Percentiles rank a stretch among this genome's conserved stretches.
These are phyloP conservation scores for Angomonas deanei DNA, from an alignment of 208 protist genomes.

Conservation along the genomic window DNA sequence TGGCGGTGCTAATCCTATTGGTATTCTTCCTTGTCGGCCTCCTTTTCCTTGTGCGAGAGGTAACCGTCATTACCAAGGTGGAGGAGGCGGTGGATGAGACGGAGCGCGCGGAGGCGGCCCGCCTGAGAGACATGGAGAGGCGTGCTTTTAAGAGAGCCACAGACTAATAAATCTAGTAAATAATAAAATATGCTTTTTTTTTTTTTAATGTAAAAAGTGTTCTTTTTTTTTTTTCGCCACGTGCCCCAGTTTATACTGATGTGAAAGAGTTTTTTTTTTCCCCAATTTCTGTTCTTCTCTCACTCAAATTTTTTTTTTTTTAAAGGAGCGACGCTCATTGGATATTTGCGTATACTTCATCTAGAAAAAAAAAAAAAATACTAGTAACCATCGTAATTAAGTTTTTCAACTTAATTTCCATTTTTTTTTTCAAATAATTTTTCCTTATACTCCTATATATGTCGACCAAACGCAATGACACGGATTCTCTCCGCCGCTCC, in stretches of 20 bases:
- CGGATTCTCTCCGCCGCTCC: constrained; percentile 53
- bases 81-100: neutral
- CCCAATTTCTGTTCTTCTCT: neutral
- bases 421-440: constrained; percentile 5
- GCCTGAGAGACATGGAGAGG: too few species aligned
- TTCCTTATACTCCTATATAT: neutral
- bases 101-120: neutral
- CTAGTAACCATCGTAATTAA: too few species aligned
- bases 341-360: too few species aligned
- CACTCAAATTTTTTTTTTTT: constrained; percentile 8
- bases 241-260: neutral
- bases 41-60: constrained; percentile 9
- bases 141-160: neutral
- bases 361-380: too few species aligned
- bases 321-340: too few species aligned
- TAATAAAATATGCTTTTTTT: neutral
- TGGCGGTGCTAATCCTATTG: constrained; percentile 68
- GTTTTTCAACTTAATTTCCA: neutral
- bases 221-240: constrained; percentile 9
- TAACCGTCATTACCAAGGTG: constrained; percentile 15
- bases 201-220: neutral
- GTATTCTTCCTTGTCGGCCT: constrained; percentile 61
- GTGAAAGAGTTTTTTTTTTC: neutral
- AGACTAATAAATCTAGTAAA: neutral
- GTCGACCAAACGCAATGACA: neutral